phyloP scores from a whole-genome alignment of 1,284 basidiomycete genomes.

The Tylopilus sp. region DNA sequence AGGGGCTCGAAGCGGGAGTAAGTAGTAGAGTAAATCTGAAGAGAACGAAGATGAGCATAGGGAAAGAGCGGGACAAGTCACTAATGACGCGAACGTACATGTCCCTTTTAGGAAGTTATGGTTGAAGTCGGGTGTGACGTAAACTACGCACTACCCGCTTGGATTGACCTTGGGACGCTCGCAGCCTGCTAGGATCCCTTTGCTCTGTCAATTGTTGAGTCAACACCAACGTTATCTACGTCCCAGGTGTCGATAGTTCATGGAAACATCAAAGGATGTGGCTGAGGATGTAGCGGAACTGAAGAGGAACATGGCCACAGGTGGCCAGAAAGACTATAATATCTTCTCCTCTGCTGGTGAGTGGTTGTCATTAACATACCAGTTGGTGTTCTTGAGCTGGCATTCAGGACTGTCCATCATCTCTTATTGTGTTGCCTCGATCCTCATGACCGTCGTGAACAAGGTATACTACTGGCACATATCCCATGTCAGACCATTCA shows the following conservation, averaged over 20 bases:
- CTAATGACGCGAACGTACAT: no score
- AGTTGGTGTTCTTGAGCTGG: neutral
- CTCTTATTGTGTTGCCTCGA: constrained; percentile 92
- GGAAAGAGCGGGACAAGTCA: no score
- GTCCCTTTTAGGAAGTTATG: no score
- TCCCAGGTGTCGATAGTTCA: constrained; percentile 1
- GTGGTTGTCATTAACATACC: neutral
- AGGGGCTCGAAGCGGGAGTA: no score
- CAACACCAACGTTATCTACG: neutral
- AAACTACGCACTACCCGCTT: no score
- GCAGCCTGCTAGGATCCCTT: neutral
- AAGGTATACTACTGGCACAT: constrained; percentile 58
- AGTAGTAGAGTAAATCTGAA: no score
- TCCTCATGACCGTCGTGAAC: constrained; percentile 98
- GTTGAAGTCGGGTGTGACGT: no score
- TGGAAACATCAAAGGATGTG: constrained; percentile 17
- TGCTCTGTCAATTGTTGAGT: neutral
- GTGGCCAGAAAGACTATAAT: constrained; percentile 21
- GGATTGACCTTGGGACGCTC: neutral
- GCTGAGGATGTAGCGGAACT: constrained; percentile 28
- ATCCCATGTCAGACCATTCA: constrained; percentile 5
- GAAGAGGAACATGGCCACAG: constrained; percentile 29
- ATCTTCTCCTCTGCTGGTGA: constrained; percentile 27
- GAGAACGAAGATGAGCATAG: no score
- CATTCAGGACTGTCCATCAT: constrained; percentile 70